Conservation (phyloP, 2,329 filamentous ascomycete species). For the Hortaea sp. region DNA sequence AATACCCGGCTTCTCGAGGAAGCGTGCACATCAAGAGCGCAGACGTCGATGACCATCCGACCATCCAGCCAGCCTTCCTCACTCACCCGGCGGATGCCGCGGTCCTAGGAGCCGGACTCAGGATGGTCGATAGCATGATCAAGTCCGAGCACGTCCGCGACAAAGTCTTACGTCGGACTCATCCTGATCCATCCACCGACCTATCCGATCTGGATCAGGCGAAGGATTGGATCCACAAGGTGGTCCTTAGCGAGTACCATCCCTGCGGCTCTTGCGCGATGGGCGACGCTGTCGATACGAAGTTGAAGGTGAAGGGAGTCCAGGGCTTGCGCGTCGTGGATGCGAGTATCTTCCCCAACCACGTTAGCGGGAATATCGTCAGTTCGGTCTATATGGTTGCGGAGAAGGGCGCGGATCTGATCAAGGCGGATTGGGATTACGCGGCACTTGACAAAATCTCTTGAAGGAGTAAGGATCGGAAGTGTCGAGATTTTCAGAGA, state of each 20-base stretch:
- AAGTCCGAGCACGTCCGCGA: slow-evolving; percentile 32
- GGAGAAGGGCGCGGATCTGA: slow-evolving; percentile 8
- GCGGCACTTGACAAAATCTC: neutral
- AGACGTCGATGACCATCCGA: slow-evolving; percentile 16
- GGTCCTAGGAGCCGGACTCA: slow-evolving; percentile 26
- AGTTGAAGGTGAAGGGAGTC: slow-evolving; percentile 22
- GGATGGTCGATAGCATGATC: slow-evolving; percentile 25
- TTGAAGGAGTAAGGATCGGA: no score
- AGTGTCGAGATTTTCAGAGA: no score
- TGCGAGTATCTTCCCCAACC: slow-evolving; percentile 26
- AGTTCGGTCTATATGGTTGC: slow-evolving; percentile 9
- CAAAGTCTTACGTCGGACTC: slow-evolving; percentile 18
- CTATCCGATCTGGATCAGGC: slow-evolving; percentile 13
- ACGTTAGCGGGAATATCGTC: slow-evolving; percentile 23
- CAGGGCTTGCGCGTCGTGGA: slow-evolving; percentile 23
- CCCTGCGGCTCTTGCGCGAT: slow-evolving; percentile 26
- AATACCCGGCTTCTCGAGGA: slow-evolving; percentile 18
- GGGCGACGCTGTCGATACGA: slow-evolving; percentile 22
- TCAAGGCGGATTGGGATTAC: slow-evolving; percentile 1
- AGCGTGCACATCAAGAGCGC: slow-evolving; percentile 22
- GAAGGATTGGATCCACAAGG: slow-evolving; percentile 19
- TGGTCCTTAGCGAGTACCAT: slow-evolving; percentile 30
- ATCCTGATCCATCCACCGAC: slow-evolving; percentile 19
- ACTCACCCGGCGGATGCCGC: slow-evolving; percentile 29
- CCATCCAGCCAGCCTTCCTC: slow-evolving; percentile 32